phyloP scores from a whole-genome alignment of 768 basidiomycete genomes.

The Lentinula lateritia region DNA sequence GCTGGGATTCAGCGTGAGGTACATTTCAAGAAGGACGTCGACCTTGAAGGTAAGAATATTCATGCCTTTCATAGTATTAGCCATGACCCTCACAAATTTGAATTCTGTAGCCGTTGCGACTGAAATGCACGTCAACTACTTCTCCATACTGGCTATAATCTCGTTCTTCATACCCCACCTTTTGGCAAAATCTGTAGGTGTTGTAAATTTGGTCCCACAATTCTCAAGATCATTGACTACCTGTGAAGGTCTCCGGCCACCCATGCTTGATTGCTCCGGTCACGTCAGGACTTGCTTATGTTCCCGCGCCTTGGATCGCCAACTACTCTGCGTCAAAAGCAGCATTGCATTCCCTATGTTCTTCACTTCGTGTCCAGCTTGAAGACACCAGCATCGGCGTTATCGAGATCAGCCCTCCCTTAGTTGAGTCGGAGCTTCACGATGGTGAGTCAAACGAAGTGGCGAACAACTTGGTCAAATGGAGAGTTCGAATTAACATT shows the following conservation, averaged over 20 bases:
- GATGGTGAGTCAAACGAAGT: slow-evolving; percentile 32
- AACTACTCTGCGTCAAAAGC: slow-evolving; percentile 58
- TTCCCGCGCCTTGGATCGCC: slow-evolving; percentile 34
- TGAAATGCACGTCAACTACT: slow-evolving; percentile 54
- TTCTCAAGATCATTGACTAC: background rate
- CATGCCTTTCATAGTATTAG: no score
- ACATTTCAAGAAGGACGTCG: slow-evolving; percentile 36
- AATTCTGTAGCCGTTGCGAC: slow-evolving; percentile 28
- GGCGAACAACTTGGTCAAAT: no score
- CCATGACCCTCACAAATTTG: background rate
- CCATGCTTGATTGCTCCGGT: slow-evolving; percentile 46
- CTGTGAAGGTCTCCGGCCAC: slow-evolving; percentile 32
- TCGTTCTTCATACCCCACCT: slow-evolving; percentile 50
- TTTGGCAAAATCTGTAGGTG: slow-evolving; percentile 43
- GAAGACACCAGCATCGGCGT: slow-evolving; percentile 45
- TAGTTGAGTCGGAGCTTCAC: slow-evolving; percentile 60
- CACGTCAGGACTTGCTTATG: slow-evolving; percentile 46
- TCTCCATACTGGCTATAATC: slow-evolving; percentile 41
- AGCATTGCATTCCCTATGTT: slow-evolving; percentile 46
- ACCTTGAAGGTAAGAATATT: slow-evolving; percentile 31
- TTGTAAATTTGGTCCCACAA: background rate
- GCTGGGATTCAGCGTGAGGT: slow-evolving; percentile 50
- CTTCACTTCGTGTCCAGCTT: slow-evolving; percentile 42
- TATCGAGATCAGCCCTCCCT: slow-evolving; percentile 57
- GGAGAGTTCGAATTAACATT: no score